Base-by-base conservation (phyloP, 495 filamentous ascomycete species). In the Penicillium lagena region DNA sequence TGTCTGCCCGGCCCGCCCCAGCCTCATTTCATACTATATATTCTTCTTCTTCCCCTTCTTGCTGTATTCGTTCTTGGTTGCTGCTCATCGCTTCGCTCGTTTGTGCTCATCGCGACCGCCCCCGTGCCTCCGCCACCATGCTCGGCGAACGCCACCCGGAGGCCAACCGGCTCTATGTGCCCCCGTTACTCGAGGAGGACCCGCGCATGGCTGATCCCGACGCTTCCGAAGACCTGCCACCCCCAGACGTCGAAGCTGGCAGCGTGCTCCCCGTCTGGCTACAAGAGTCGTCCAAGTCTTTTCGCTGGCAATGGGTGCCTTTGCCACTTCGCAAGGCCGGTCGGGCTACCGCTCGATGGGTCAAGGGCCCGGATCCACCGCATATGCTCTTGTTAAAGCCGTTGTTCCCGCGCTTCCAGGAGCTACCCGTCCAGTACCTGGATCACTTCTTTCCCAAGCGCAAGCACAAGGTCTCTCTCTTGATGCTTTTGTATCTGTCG, bases 341-440 rank as follows among this genome's bases (percentile, higher is more conserved):
- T 36, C 63, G 75, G 40, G 66, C 72, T 9, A 64, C 71, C 12
- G 72, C 65, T 35, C 66, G 66, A 35, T 95, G 87, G 87, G 65
- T 82, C n/a, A 73, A 76, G 50, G 89, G 89, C 0, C 89, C 89
- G 0, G 59, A 79, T 46, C 77, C 75, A 14, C 80, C 86, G 7
- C 75, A 72, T 37, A 70, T 72, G 39, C 78, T 81, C 54, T 74
- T 75, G 27, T 85, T 95, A 54, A 64, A 72, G 32, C 87, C 89
- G 0, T 59, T 88, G 12, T 82, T 89, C 40, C 85, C 86, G 7
- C 55, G 51, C 9, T 56, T 87, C 1, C 89, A 95, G 55, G 76
- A 83, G 59, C 71, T 79, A 30, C 89, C 87, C 0, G 70, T 81
- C 49, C 70, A 71, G 28, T 66, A 84, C 28, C 60, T 91, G 32